phyloP scores from a whole-genome alignment of 495 filamentous ascomycete species.

The Aspergillus sparsus region DNA sequence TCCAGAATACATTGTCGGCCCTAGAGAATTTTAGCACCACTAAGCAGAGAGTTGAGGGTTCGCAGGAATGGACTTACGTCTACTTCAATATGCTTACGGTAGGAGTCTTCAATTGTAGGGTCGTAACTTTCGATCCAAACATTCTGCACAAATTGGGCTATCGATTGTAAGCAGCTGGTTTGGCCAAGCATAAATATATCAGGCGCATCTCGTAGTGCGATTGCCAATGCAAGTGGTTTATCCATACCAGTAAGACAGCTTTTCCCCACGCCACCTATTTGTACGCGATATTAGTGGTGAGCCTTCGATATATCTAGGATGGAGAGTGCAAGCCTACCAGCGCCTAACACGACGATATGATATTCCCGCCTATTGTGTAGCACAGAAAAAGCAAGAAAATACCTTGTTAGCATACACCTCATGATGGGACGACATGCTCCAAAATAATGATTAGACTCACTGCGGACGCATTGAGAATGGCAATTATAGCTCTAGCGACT shows the following conservation, averaged over 20 bases:
- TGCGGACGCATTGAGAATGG: slow-evolving; percentile 53
- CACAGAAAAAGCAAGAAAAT: neutral
- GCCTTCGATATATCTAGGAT: slow-evolving; percentile 13
- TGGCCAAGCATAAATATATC: neutral
- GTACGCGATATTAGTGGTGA: slow-evolving; percentile 21
- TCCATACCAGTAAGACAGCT: slow-evolving; percentile 91
- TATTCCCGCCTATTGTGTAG: slow-evolving; percentile 67
- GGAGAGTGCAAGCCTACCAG: slow-evolving; percentile 58
- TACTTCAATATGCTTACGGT: slow-evolving; percentile 89
- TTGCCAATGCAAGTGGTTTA: neutral
- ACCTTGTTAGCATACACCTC: slow-evolving; percentile 27
- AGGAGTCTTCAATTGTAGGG: slow-evolving; percentile 97
- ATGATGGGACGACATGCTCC: slow-evolving; percentile 7
- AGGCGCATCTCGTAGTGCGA: neutral
- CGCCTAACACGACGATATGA: slow-evolving; percentile 87
- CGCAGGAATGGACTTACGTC: slow-evolving; percentile 66
- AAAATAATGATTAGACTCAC: slow-evolving; percentile 37
- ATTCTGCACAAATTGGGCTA: slow-evolving; percentile 99
- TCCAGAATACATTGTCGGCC: slow-evolving; percentile 94
- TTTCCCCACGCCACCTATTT: slow-evolving; percentile 90
- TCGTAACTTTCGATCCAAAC: slow-evolving; percentile 99
- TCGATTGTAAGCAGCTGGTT: slow-evolving; percentile 16
- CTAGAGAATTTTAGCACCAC: slow-evolving; percentile 49
- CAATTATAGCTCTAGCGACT: slow-evolving; percentile 14
- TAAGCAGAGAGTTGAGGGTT: neutral